These are phyloP conservation scores for Aspergillus brunneoviolaceus DNA, from an alignment of 2,329 filamentous ascomycete genomes.

Conservation along the genomic window DNA sequence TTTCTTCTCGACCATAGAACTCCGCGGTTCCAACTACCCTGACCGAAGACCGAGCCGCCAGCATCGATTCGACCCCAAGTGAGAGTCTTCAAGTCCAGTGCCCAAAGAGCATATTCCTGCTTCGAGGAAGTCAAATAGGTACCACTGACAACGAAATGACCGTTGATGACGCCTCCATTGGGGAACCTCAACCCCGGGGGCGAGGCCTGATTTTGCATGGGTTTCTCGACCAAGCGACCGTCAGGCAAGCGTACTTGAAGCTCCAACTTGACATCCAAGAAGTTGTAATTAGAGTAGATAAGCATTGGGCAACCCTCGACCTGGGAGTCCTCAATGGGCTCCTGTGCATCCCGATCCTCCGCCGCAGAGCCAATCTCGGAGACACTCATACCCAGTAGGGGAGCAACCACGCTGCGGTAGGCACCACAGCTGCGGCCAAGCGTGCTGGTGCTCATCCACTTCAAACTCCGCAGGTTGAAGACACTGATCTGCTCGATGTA, in stretches of 20 bases:
- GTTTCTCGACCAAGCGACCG: constrained; percentile 78
- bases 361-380: constrained; percentile 46
- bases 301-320: constrained; percentile 68
- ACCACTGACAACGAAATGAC: constrained; percentile 94
- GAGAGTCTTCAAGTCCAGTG: constrained; percentile 79
- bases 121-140: constrained; percentile 97
- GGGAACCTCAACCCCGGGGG: constrained; percentile 93
- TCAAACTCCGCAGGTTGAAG: constrained; percentile 91
- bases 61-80: constrained; percentile 97
- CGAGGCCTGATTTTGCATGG: constrained; percentile 78
- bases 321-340: constrained; percentile 30
- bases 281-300: constrained; percentile 99
- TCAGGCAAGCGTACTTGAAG: constrained; percentile 84
- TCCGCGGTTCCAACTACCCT: constrained; percentile 96
- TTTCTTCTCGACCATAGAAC: constrained; percentile 91
- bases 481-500: constrained; percentile 99
- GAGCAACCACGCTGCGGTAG: constrained; percentile 91
- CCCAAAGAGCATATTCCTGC: constrained; percentile 97
- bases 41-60: constrained; percentile 88
- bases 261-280: constrained; percentile 93
- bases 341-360: constrained; percentile 39
- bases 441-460: constrained; percentile 88
- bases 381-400: constrained; percentile 56
- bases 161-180: constrained; percentile 92
- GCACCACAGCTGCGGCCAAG: constrained; percentile 92